These are phyloP conservation scores for Exophiala oligosperma DNA, from an alignment of 2,329 filamentous ascomycete species.

Conservation along the genomic window DNA sequence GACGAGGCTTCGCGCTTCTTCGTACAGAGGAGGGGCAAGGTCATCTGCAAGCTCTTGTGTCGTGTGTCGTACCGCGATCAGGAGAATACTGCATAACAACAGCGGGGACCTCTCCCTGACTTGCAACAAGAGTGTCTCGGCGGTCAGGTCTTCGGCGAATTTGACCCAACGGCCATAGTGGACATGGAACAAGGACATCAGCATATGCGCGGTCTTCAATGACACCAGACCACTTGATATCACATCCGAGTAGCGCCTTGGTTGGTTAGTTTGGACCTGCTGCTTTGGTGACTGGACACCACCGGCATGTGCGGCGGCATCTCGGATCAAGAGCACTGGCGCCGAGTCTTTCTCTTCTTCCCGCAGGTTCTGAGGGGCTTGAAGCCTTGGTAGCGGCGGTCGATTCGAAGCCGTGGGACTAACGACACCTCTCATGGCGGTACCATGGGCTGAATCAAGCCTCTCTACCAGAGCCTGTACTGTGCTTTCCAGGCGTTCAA, in stretches of 20 bases:
- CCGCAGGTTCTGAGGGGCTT: neutral
- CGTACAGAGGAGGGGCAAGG: slow-evolving; percentile 42
- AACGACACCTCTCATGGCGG: neutral
- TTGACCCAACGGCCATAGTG: slow-evolving; percentile 47
- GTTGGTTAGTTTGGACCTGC: neutral
- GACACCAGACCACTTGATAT: slow-evolving; percentile 31
- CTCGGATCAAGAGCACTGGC: slow-evolving; percentile 35
- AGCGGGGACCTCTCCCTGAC: slow-evolving; percentile 38
- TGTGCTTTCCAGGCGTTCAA: neutral
- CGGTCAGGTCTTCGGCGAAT: slow-evolving; percentile 34
- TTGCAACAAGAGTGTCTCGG: slow-evolving; percentile 33
- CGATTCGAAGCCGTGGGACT: neutral
- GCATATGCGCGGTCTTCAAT: slow-evolving; percentile 24
- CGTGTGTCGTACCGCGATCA: slow-evolving; percentile 46
- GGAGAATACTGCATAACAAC: slow-evolving; percentile 40
- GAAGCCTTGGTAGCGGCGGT: slow-evolving; percentile 13
- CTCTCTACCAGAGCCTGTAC: neutral
- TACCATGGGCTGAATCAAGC: neutral
- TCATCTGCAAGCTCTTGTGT: slow-evolving; percentile 38
- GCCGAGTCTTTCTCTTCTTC: slow-evolving; percentile 20
- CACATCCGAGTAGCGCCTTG: slow-evolving; percentile 26
- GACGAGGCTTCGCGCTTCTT: slow-evolving; percentile 35
- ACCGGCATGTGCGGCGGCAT: slow-evolving; percentile 32
- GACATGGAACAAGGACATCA: slow-evolving; percentile 38
- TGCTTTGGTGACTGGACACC: slow-evolving; percentile 26